These are phyloP conservation scores for Rhynchosporium graminicola DNA, from an alignment of 2,329 filamentous ascomycete genomes.

Conservation along the genomic window DNA sequence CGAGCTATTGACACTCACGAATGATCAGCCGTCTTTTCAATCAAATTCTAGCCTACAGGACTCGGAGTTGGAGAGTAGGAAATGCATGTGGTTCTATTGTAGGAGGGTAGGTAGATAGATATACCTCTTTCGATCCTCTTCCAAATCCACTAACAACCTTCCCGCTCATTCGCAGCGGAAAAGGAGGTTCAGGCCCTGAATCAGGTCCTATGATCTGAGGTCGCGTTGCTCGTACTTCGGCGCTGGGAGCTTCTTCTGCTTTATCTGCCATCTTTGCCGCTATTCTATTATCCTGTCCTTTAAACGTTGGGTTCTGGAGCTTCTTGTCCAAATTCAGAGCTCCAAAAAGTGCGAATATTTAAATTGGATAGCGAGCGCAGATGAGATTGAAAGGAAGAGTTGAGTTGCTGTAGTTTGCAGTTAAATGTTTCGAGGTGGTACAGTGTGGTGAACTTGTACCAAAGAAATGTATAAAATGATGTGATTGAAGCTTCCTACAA, in stretches of 20 bases:
- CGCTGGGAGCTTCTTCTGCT: constrained; percentile 8
- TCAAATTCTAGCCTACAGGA: background rate
- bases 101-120: constrained; percentile 27
- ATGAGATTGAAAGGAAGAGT: background rate
- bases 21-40: background rate
- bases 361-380: no score
- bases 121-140: constrained; percentile 85
- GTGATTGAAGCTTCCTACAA: constrained; percentile 1
- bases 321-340: no score
- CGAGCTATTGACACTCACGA: constrained; percentile 58
- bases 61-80: background rate
- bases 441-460: background rate
- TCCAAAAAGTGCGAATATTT: no score
- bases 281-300: background rate
- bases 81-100: background rate
- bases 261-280: constrained; percentile 11
- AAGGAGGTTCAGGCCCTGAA: constrained; percentile 73
- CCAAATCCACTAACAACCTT: constrained; percentile 92
- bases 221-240: constrained; percentile 44
- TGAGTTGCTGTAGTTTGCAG: no score
- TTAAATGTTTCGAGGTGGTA: background rate
- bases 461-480: background rate
- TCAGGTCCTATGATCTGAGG: constrained; percentile 73
- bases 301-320: no score
- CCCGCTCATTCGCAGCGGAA: constrained; percentile 80